Conservation (phyloP, 2,329 filamentous ascomycete genomes). For the Colletotrichum tropicicola region DNA sequence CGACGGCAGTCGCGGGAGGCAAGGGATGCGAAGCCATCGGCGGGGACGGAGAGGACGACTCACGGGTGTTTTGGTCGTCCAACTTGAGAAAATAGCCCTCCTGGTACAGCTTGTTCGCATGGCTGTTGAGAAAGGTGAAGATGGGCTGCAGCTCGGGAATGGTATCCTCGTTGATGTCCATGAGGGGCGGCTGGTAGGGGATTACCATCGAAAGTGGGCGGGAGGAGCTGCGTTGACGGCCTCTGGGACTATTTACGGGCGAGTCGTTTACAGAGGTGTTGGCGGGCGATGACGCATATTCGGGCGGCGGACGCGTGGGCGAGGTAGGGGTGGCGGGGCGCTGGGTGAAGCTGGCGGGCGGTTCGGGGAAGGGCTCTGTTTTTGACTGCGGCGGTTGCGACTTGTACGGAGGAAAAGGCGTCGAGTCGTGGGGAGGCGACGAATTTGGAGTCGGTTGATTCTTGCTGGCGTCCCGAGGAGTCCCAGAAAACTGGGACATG, state of each 20-base stretch:
- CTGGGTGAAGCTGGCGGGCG: conserved; percentile 31
- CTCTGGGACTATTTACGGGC: conserved; percentile 51
- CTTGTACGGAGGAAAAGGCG: conserved; percentile 32
- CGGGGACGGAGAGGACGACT: conserved; percentile 45
- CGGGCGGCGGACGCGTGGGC: conserved; percentile 38
- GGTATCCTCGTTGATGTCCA: conserved; percentile 86
- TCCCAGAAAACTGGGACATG: conserved; percentile 84
- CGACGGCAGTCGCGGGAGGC: too few species aligned
- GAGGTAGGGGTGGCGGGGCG: conserved; percentile 47
- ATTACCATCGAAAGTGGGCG: conserved; percentile 88
- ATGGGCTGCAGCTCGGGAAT: conserved; percentile 94
- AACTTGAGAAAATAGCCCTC: conserved; percentile 98
- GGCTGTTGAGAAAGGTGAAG: conserved; percentile 92
- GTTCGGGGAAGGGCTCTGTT: conserved; percentile 25
- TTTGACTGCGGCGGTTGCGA: conserved; percentile 12
- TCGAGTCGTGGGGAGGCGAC: conserved; percentile 50
- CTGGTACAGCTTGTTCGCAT: conserved; percentile 95
- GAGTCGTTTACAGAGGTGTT: conserved; percentile 53
- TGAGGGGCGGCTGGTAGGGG: conserved; percentile 83
- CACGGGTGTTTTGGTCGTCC: conserved; percentile 92
- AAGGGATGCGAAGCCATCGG: too few species aligned
- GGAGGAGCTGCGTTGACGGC: conserved; percentile 60
- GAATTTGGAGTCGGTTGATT: conserved; percentile 51
- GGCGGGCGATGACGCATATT: conserved; percentile 51
- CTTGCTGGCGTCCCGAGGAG: conserved; percentile 52